A percentile compares a stretch with the other conserved stretches of the same genome.
These are phyloP conservation scores for Cryptococcus hybrid DNA, from an alignment of 1,284 basidiomycete species.

Conservation along the genomic window DNA sequence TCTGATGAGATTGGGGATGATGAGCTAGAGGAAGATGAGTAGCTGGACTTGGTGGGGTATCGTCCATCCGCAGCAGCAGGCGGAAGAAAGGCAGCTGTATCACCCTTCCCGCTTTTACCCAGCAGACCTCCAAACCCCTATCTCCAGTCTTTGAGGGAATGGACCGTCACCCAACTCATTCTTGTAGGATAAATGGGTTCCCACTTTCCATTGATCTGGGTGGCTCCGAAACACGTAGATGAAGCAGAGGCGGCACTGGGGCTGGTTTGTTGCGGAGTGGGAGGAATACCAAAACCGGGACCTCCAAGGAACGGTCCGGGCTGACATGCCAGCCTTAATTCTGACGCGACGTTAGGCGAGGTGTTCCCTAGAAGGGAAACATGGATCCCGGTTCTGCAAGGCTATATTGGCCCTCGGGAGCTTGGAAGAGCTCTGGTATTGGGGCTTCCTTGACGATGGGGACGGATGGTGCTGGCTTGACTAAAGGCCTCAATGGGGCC, in stretches of 20 bases:
- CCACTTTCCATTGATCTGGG: constrained; percentile 41
- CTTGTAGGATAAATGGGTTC: constrained; percentile 34
- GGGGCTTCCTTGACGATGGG: constrained; percentile 37
- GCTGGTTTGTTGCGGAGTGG: no score
- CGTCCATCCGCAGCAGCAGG: not conserved
- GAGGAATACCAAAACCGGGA: no score
- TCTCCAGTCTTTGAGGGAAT: constrained; percentile 9
- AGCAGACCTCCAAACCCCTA: constrained; percentile 29
- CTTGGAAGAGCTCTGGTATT: constrained; percentile 36
- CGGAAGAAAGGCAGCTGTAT: not conserved
- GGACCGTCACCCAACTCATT: constrained; percentile 41
- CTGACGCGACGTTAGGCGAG: constrained; percentile 6
- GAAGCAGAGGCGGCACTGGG: constrained; percentile 12
- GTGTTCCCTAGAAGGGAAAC: constrained; percentile 40
- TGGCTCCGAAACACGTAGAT: constrained; percentile 32
- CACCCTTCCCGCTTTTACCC: constrained; percentile 13
- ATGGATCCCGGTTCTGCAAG: constrained; percentile 14
- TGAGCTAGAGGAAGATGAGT: constrained; percentile 25
- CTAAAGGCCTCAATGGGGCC: constrained; percentile 6
- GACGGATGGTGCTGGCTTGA: constrained; percentile 26
- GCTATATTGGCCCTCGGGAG: constrained; percentile 44
- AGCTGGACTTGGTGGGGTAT: constrained; percentile 11
- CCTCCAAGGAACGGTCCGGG: no score
- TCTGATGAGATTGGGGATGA: constrained; percentile 19
- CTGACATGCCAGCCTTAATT: no score